Evolutionary conservation across 345 rosid species (phyloP), one percentile per base, ranked within the genome.

Genomic region (Eucalyptus curtisii): DNA sequence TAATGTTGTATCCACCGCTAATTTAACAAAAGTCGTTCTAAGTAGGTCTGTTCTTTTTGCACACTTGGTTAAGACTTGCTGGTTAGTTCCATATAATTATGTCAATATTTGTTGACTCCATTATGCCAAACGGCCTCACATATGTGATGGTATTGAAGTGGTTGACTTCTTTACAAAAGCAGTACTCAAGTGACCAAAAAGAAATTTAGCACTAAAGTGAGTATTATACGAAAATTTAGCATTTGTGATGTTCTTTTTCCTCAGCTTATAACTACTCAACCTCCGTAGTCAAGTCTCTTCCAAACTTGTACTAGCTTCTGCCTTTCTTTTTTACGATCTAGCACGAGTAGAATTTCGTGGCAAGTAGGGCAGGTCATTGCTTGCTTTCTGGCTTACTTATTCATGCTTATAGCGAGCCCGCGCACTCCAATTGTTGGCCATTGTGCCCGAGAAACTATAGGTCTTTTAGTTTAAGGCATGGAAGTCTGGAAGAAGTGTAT

Each of bases 111-210:
- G 61, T 55, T 55, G 61, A 55, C 31, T 5, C 1, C 57, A 3
- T 52, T 52, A 52, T 52, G 57, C 57, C 55, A 52, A 4, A 52
- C 0, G 24, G 55, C 55, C 55, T 52, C 55, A 52, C 10, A 19
- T 3, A 52, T 7, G 0, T 7, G n/a, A 59, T 59, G 8, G n/a
- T 4, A 27, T 25, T 59, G n/a, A 25, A 59, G n/a, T 59, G 66
- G 14, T 12, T 1, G 0, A 11, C n/a, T 12, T 59, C 27, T 59
- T 27, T 0, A 5, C 31, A 0, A 59, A 59, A 12, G 3, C 0
- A 0, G 7, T 4, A 27, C n/a, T 59, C n/a, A n/a, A n/a, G n/a
- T n/a, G n/a, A n/a, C n/a, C n/a, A n/a, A n/a, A n/a, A n/a, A 59
- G 27, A 59, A 13, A 5, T n/a, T n/a, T 59, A 59, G 4, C 1